Base-by-base conservation (phyloP, 768 basidiomycete genomes). In the Naganishia vaughanmartiniae region DNA sequence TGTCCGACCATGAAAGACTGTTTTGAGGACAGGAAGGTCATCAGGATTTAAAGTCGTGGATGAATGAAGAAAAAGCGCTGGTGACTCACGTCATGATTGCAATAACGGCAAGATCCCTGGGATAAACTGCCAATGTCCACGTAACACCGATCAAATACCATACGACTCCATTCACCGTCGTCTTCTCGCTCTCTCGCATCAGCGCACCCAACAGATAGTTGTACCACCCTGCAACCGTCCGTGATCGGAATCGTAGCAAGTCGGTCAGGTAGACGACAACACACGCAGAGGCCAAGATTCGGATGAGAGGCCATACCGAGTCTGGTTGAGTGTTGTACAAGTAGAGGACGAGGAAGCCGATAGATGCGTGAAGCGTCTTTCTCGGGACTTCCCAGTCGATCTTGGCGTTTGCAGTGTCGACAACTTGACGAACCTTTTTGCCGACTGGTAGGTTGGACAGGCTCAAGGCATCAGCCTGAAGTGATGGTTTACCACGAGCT, bases 1-100 rank as follows among this genome's bases (percentile, higher is more conserved):
- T 95, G 80, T 96, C 93, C 0, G 92, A 93, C 93, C 93, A 96
- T 36, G 92, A 93, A 57, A 96, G 87, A 72, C 93, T 95, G 75
- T 60, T 73, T 48, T 1, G 9, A 36, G 31, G 24, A 67, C 45
- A 54, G 24, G 9, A 54, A 4, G 39, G 21, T 17, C 9, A 14
- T 26, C 21, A 42, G 42, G 10, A 53, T 31, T 4, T 31, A 1
- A 24, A n/a, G 4, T 58, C 19, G 54, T 36, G 30, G n/a, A 54
- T 7, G 15, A 14, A 17, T 11, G 55, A 31, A 46, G 24, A 19
- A 31, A 30, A 12, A 55, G 15, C 10, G 39, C 24, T 12, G n/a
- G 19, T 4, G n/a, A 85, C 90, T 75, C 79, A 91, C 93, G 93
- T 91, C 74, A 94, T 85, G 73, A 96, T 89, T 9, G 92, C 86